Evolutionary conservation across 2,329 filamentous ascomycete genomes (phyloP).

Genomic region (Teratosphaeria pseudoeucalypti): DNA sequence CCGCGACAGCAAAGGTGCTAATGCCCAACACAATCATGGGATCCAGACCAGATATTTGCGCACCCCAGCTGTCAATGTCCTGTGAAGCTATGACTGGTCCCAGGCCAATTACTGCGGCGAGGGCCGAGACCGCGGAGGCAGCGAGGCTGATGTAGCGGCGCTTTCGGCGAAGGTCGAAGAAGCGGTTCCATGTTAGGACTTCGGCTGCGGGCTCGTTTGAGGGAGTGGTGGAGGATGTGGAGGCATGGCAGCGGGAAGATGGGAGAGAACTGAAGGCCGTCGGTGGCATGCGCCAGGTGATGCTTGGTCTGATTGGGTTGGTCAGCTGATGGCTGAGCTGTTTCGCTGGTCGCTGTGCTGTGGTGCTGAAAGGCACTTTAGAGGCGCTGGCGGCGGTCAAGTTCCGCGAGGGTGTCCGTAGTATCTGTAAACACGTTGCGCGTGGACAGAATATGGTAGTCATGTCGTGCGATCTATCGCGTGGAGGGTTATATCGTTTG

Average conservation of each 20-base stretch:
- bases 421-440: not conserved
- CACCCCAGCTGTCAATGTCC: conserved; percentile 56
- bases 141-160: conserved; percentile 74
- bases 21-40: conserved; percentile 77
- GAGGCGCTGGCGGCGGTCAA: not conserved
- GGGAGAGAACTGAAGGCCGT: not conserved
- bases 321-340: not conserved
- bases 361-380: conserved; percentile 4
- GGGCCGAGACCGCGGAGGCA: conserved; percentile 59
- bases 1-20: conserved; percentile 64
- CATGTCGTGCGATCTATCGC: not conserved
- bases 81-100: conserved; percentile 58
- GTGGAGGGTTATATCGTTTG: not conserved
- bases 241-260: not conserved
- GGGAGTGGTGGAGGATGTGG: not conserved
- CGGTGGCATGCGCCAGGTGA: conserved; percentile 3
- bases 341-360: not conserved
- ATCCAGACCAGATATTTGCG: conserved; percentile 69
- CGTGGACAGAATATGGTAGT: conserved; percentile 3
- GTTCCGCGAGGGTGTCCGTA: not conserved
- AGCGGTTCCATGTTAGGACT: conserved; percentile 65
- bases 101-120: conserved; percentile 52
- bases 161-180: conserved; percentile 80
- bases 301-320: not conserved
- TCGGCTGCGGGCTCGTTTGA: conserved; percentile 1